Evolutionary conservation across 306 rosid genomes (phyloP), one percentile per base, ranked within the genome.

Genomic region (Ziziphus jujuba): DNA sequence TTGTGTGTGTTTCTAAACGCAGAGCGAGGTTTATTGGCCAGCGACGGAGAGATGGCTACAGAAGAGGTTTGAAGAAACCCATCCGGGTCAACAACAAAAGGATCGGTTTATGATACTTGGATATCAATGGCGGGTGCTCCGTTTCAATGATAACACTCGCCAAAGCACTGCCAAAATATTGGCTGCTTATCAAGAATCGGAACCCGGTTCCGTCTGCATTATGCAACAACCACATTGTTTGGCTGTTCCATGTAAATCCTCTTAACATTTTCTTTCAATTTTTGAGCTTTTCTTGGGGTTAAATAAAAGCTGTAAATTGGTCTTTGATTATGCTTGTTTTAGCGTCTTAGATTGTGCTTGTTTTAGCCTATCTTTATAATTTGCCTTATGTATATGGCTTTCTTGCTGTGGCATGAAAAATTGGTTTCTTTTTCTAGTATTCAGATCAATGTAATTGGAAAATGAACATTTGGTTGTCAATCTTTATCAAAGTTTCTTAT

Each of bases 221-320:
- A 93, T 88, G 95, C 98, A 88, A 79, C 97, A 90, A 72, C 87
- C 97, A 6, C 83, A 86, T 78, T 93, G 97, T 62, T 81, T 93
- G 62, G 98, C 98, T 70, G 95, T 88, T 77, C 98, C 96, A 17
- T 93, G 96, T 91, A 89, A 74, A 31, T 59, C 56, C 20, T 7
- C 20, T 50, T 3, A 0, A 20, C n/a, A n/a, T 20, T 50, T 50
- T 19, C 10, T 50, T 16, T 50, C 17, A 7, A 50, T n/a, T 5
- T 17, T 50, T 50, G 10, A 50, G 5, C 43, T 40, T 40, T 36
- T 36, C 12, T 40, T 10, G 43, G 43, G 43, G 6, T 40, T 40
- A 9, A 40, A 8, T 1, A 28, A 40, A 10, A 40, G 10, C 15
- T 40, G 45, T 40, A 12, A 12, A 40, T 40, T 40, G 45, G 45